A percentile compares a stretch with the other conserved stretches of the same genome.
phyloP scores from a whole-genome alignment of 768 basidiomycete species.

The Mycena pura region DNA sequence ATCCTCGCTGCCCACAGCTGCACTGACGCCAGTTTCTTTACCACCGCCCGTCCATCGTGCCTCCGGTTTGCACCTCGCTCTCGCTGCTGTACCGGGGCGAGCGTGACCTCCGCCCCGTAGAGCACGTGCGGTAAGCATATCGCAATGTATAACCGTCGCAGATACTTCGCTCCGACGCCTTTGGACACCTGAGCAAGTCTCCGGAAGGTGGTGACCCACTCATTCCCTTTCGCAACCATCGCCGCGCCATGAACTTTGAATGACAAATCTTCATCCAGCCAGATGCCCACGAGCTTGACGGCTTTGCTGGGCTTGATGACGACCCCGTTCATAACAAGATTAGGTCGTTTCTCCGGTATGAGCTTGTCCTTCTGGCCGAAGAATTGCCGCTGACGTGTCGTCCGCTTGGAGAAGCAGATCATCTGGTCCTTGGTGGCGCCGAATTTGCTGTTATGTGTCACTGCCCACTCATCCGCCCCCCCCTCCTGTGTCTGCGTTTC shows the following conservation, averaged over 20 bases:
- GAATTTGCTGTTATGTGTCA: not conserved
- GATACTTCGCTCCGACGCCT: not conserved
- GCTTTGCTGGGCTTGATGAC: not conserved
- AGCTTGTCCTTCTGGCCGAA: not conserved
- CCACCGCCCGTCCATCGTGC: not conserved
- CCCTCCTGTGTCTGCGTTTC: not conserved
- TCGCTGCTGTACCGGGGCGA: not conserved
- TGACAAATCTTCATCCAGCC: not conserved
- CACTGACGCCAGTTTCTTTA: not conserved
- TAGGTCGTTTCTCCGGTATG: not conserved
- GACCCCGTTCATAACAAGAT: not conserved
- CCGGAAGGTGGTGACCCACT: no score
- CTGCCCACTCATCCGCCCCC: not conserved
- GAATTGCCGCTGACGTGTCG: not conserved
- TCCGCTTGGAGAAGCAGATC: not conserved
- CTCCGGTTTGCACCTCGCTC: not conserved
- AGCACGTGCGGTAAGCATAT: conserved; percentile 28
- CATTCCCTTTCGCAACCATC: conserved; percentile 17
- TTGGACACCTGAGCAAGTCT: not conserved
- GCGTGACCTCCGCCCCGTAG: conserved; percentile 34
- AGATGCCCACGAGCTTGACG: not conserved
- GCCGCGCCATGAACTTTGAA: conserved; percentile 3
- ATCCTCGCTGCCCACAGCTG: not conserved
- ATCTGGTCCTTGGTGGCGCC: not conserved
- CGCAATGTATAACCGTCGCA: not conserved